Percentiles rank a stretch among this genome's conserved stretches.
phyloP scores from a whole-genome alignment of 805 yeast genomes.

The Candida suzukii region DNA sequence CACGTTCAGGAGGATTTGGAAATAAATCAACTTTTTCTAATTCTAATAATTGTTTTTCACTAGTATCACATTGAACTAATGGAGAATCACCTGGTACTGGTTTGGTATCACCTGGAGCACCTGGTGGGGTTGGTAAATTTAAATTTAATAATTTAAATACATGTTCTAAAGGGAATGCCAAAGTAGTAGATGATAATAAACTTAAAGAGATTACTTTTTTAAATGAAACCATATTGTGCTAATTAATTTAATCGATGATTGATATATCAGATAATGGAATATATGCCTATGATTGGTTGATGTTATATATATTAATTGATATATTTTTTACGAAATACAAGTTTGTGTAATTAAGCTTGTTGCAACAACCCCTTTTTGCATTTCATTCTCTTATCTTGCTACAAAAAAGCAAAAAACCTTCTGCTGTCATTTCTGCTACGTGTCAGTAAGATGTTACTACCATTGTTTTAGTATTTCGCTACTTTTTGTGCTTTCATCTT shows the following conservation, averaged over 20 bases:
- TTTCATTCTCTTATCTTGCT: too few species aligned
- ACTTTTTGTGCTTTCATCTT: too few species aligned
- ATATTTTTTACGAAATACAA: too few species aligned
- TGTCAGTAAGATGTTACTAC: too few species aligned
- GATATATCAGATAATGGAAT: too few species aligned
- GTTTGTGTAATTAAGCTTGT: too few species aligned
- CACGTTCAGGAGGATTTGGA: slow-evolving; percentile 89
- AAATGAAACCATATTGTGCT: slow-evolving; percentile 7
- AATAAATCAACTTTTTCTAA: slow-evolving; percentile 51
- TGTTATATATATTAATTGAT: too few species aligned
- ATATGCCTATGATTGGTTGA: too few species aligned
- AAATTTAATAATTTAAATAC: slow-evolving; percentile 4
- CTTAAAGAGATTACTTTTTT: slow-evolving; percentile 2
- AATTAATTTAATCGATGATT: background rate
- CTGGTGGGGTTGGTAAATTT: slow-evolving; percentile 10
- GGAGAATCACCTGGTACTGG: slow-evolving; percentile 94
- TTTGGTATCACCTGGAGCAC: slow-evolving; percentile 27
- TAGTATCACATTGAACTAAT: slow-evolving; percentile 64
- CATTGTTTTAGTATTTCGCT: too few species aligned
- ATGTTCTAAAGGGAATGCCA: slow-evolving; percentile 9
- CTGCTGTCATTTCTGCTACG: too few species aligned
- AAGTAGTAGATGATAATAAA: slow-evolving; percentile 3
- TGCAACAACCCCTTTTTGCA: too few species aligned
- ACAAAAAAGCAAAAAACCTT: too few species aligned
- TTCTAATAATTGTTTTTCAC: slow-evolving; percentile 53